Conservation (phyloP, 2,329 filamentous ascomycete genomes). For the Penicillium sp. region DNA sequence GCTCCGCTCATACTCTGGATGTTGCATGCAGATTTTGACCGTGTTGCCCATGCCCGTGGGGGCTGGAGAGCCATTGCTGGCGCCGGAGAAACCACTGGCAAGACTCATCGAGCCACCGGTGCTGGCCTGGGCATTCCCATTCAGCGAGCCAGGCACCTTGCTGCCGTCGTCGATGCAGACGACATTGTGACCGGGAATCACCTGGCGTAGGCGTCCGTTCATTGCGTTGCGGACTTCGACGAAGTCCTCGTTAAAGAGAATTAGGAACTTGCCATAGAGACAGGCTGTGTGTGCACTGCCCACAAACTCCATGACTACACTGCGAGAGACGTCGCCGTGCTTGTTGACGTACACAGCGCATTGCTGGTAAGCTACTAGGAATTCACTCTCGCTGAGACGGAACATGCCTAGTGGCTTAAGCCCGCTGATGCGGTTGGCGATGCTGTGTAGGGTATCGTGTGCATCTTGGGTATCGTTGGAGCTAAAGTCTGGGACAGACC, state of each 20-base stretch:
- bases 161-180: conserved; percentile 81
- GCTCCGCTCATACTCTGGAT: conserved; percentile 78
- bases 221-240: conserved; percentile 96
- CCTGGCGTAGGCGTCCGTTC: conserved; percentile 88
- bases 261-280: conserved; percentile 84
- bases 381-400: conserved; percentile 85
- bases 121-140: conserved; percentile 37
- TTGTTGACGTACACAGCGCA: conserved; percentile 98
- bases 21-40: conserved; percentile 92
- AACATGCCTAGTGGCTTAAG: conserved; percentile 95
- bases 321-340: conserved; percentile 89
- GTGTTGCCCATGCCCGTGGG: conserved; percentile 60
- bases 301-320: conserved; percentile 98
- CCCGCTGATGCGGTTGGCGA: conserved; percentile 76
- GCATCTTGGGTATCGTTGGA: conserved; percentile 57
- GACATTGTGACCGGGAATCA: conserved; percentile 88
- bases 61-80: conserved; percentile 36
- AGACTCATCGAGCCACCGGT: conserved; percentile 24
- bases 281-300: conserved; percentile 84
- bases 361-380: conserved; percentile 89
- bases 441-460: conserved; percentile 69
- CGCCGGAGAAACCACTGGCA: conserved; percentile 34
- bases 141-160: conserved; percentile 36
- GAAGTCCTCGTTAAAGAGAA: conserved; percentile 94
- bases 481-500: conserved; percentile 81